phyloP scores from a whole-genome alignment of 495 filamentous ascomycete genomes.

The Xylaria bambusicola region DNA sequence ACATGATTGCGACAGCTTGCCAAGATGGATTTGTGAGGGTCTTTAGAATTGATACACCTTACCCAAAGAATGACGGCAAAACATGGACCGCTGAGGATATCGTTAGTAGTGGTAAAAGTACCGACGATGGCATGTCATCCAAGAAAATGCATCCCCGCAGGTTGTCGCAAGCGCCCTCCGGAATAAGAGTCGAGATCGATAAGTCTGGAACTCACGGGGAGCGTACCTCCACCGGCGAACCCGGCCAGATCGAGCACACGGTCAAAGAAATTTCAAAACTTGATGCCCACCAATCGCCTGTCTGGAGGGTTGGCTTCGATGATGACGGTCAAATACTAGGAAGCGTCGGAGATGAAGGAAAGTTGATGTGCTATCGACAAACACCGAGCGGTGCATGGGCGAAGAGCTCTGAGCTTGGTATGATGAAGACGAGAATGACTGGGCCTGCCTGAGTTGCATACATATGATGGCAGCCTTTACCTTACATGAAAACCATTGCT shows the following conservation, averaged over 20 bases:
- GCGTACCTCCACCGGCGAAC: conserved; percentile 34
- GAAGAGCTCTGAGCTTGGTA: conserved; percentile 54
- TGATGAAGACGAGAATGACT: conserved; percentile 53
- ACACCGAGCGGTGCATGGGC: conserved; percentile 56
- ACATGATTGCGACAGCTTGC: conserved; percentile 87
- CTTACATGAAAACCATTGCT: too few species aligned
- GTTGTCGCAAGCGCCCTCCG: conserved; percentile 42
- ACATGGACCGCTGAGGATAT: conserved; percentile 36
- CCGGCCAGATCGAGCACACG: conserved; percentile 49
- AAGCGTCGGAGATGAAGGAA: conserved; percentile 62
- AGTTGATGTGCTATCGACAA: conserved; percentile 58
- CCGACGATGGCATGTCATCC: conserved; percentile 25
- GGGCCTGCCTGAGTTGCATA: conserved; percentile 24
- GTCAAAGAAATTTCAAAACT: conserved; percentile 55
- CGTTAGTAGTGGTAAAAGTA: conserved; percentile 20
- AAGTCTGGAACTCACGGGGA: conserved; percentile 45
- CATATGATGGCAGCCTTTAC: not conserved
- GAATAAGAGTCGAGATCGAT: conserved; percentile 63
- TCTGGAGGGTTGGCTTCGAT: conserved; percentile 64
- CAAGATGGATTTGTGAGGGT: conserved; percentile 88
- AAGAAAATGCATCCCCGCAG: conserved; percentile 21
- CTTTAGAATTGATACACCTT: conserved; percentile 72
- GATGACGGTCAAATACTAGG: conserved; percentile 62
- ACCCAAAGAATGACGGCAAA: conserved; percentile 31
- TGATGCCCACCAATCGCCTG: conserved; percentile 55